A percentile compares a stretch with the other conserved stretches of the same genome.
Evolutionary conservation across 2,329 filamentous ascomycete species (phyloP).

Genomic region (Lachnellula suecica): DNA sequence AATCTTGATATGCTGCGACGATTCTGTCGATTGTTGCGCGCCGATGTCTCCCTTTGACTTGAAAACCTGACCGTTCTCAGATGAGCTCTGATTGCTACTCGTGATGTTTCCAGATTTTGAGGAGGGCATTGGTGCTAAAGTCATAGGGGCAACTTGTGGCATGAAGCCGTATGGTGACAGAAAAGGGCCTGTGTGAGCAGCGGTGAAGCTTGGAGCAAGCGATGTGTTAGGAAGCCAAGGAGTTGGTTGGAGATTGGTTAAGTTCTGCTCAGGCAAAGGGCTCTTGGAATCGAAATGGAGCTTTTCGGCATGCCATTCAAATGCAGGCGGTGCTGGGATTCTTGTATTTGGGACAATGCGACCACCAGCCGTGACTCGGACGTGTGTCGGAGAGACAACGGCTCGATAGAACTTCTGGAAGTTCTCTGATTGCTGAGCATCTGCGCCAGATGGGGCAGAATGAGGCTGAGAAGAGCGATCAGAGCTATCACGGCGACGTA

Average conservation of each 20-base stretch:
- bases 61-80: neutral
- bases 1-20: conserved; percentile 29
- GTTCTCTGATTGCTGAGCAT: conserved; percentile 60
- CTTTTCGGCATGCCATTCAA: conserved; percentile 30
- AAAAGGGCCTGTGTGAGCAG: conserved; percentile 15
- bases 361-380: conserved; percentile 66
- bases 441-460: conserved; percentile 51
- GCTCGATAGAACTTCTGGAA: conserved; percentile 68
- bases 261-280: conserved; percentile 2
- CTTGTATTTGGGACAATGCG: conserved; percentile 66
- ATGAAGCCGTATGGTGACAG: conserved; percentile 16
- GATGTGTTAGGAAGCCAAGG: conserved; percentile 10
- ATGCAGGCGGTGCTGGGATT: conserved; percentile 28
- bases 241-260: neutral
- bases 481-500: conserved; percentile 29
- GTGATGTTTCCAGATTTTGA: conserved; percentile 2
- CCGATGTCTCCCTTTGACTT: conserved; percentile 6
- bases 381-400: conserved; percentile 65
- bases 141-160: conserved; percentile 8
- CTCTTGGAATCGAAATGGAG: conserved; percentile 20
- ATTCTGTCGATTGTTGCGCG: conserved; percentile 1
- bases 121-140: conserved; percentile 12
- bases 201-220: conserved; percentile 11
- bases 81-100: conserved; percentile 1
- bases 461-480: conserved; percentile 40